Evolutionary conservation across 108 stramenopile genomes (phyloP), one percentile per base, ranked within the genome.

Genomic region (Aurantiochytrium sp.): DNA sequence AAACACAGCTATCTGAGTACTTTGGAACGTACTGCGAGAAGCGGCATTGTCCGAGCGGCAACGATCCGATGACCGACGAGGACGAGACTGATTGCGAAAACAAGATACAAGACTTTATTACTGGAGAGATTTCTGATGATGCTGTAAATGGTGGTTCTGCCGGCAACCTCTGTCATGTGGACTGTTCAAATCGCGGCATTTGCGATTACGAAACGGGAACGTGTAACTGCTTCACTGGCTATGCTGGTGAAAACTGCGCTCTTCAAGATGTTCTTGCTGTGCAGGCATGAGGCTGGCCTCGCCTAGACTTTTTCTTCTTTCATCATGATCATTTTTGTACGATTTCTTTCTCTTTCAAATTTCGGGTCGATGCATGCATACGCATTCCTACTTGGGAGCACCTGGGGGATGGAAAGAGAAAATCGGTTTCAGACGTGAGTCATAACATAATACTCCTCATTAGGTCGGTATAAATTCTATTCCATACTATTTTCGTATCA

Each of bases 91-190:
- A 94, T 87, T 94, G 94, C 89, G 72, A 89, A 10, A 43, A 5
- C 51, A 89, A 71, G 3, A 14, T 88, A 18, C 51, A 72, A 19
- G 87, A 88, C 21, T 29, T 57, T 53, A 58, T 88, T 28, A 10
- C 45, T 88, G 60, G 35, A 60, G 45, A 60, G 8, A 76, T 25
- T 4, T 25, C 59, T 42, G 42, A 69, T 1, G 64, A n/a, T 88
- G 16, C n/a, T 14, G 58, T 71, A 19, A 21, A 60, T 19, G 42
- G 88, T 18, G 88, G 88, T 44, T 47, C 58, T 87, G 23, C 55
- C 29, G 94, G 94, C n/a, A 95, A 95, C 91, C 53, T 72, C 5
- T 95, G 95, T 59, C 94, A 95, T 51, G 92, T 93, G 28, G 94
- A 95, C 57, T 95, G 95, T 60, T 88, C 93, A 6, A 92, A 92